Evolutionary conservation across 2,329 filamentous ascomycete genomes (phyloP).

Genomic region (Pseudogymnoascus sp.): DNA sequence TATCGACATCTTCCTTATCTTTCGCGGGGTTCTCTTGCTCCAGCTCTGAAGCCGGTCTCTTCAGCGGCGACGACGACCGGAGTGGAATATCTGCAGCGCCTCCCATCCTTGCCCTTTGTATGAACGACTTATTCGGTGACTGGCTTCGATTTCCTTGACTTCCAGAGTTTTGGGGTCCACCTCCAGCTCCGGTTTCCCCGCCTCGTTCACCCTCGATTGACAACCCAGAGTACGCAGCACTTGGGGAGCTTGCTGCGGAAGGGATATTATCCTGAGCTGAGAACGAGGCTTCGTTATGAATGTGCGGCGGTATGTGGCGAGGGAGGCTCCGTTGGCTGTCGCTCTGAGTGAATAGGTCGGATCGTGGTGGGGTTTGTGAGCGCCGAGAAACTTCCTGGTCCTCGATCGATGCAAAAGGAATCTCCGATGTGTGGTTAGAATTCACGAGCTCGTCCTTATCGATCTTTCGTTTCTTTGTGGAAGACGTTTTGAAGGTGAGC

Average conservation of each 20-base stretch:
- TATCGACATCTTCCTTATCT: slow-evolving; percentile 28
- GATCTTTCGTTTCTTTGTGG: slow-evolving; percentile 65
- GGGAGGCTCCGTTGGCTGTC: slow-evolving; percentile 35
- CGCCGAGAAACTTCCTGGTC: slow-evolving; percentile 39
- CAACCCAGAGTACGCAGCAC: slow-evolving; percentile 48
- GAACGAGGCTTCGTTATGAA: slow-evolving; percentile 34
- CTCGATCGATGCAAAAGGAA: slow-evolving; percentile 26
- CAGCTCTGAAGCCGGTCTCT: slow-evolving; percentile 46
- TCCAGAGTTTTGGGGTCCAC: slow-evolving; percentile 15
- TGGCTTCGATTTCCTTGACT: slow-evolving; percentile 32
- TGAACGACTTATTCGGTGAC: slow-evolving; percentile 42
- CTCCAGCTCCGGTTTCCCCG: slow-evolving; percentile 24
- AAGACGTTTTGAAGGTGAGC: slow-evolving; percentile 66
- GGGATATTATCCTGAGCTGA: slow-evolving; percentile 43
- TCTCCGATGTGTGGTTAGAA: slow-evolving; percentile 24
- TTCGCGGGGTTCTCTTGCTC: slow-evolving; percentile 22
- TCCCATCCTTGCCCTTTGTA: slow-evolving; percentile 49
- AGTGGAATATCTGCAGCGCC: slow-evolving; percentile 50
- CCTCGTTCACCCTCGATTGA: slow-evolving; percentile 48
- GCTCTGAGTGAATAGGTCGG: slow-evolving; percentile 25
- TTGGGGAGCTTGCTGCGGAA: slow-evolving; percentile 51
- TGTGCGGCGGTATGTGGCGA: slow-evolving; percentile 39
- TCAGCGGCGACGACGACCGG: slow-evolving; percentile 56
- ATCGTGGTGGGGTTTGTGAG: slow-evolving; percentile 40
- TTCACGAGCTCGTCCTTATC: slow-evolving; percentile 30